Evolutionary conservation across 192 early-diverging fungal genomes (phyloP).

Genomic region (Backusella psychrophila): DNA sequence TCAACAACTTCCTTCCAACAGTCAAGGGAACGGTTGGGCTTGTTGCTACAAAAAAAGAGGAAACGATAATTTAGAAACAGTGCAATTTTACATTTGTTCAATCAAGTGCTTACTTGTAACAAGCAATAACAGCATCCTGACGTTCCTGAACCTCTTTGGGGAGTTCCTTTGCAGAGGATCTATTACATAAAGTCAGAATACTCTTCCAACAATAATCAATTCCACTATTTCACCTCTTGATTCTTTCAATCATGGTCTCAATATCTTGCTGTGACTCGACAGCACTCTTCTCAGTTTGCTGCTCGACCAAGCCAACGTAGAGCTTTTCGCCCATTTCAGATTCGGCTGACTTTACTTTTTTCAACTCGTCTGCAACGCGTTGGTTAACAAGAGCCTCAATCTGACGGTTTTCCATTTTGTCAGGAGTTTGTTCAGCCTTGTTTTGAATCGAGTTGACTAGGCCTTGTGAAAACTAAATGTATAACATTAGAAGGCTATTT

Average conservation of each 20-base stretch:
- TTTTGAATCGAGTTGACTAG: conserved; percentile 20
- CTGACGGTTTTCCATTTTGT: conserved; percentile 13
- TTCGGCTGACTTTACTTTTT: conserved; percentile 2
- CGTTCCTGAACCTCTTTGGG: conserved; percentile 15
- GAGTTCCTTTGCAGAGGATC: conserved; percentile 19
- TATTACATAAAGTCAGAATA: neutral
- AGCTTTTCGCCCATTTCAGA: conserved; percentile 1
- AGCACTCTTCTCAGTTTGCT: conserved; percentile 22
- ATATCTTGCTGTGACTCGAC: conserved; percentile 16
- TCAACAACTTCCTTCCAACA: conserved; percentile 28
- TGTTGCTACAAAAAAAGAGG: conserved; percentile 6
- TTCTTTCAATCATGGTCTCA: conserved; percentile 23
- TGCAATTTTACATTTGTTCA: neutral
- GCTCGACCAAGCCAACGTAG: neutral
- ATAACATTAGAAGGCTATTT: neutral
- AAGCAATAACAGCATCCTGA: conserved; percentile 26
- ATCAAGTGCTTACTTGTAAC: conserved; percentile 19
- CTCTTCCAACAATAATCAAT: neutral
- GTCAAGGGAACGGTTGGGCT: conserved; percentile 21
- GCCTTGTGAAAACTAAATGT: conserved; percentile 22
- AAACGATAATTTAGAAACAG: neutral
- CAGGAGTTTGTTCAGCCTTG: conserved; percentile 12
- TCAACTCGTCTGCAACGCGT: conserved; percentile 24
- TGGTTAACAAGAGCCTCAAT: conserved; percentile 26
- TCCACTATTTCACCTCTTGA: conserved; percentile 15